These are phyloP conservation scores for Heterobasidion occidentale DNA, from an alignment of 1,284 basidiomycete genomes.

Conservation along the genomic window DNA sequence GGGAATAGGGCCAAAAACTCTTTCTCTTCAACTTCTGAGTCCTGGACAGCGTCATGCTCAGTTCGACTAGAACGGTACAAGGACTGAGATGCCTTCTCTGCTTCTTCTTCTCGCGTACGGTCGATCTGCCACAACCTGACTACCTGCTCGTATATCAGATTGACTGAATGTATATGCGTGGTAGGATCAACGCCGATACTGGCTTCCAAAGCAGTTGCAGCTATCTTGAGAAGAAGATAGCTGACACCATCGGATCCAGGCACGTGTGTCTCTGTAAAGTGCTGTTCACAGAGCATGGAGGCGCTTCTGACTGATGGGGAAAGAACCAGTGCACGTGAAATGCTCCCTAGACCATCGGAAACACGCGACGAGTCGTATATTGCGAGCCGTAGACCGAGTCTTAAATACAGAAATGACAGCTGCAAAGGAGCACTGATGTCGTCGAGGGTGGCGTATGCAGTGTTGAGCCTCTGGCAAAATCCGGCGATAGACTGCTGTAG, in stretches of 20 bases:
- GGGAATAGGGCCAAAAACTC: constrained; percentile 86
- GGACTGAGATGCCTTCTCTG: constrained; percentile 59
- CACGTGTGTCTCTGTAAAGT: not conserved
- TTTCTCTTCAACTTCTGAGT: constrained; percentile 71
- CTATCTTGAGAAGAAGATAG: constrained; percentile 42
- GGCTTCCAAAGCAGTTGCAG: constrained; percentile 41
- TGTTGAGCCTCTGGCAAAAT: constrained; percentile 53
- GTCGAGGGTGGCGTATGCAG: constrained; percentile 50
- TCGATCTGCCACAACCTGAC: constrained; percentile 82
- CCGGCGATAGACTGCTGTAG: constrained; percentile 60
- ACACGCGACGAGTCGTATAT: constrained; percentile 19
- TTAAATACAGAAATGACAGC: constrained; percentile 58
- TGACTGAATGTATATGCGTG: constrained; percentile 27
- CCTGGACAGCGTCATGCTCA: constrained; percentile 54
- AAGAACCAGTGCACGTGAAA: constrained; percentile 31
- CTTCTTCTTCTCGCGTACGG: constrained; percentile 61
- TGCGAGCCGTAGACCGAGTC: constrained; percentile 69
- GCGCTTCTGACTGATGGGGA: constrained; percentile 48
- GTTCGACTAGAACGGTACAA: constrained; percentile 72
- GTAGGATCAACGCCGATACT: constrained; percentile 24
- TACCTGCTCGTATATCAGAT: constrained; percentile 62
- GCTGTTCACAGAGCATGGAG: constrained; percentile 22
- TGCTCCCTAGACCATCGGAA: constrained; percentile 5
- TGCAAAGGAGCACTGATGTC: constrained; percentile 70
- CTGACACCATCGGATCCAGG: constrained; percentile 13